A percentile compares a stretch with the other conserved stretches of the same genome.
Conservation (phyloP, 345 rosid species). For the Physaria fendleri region DNA sequence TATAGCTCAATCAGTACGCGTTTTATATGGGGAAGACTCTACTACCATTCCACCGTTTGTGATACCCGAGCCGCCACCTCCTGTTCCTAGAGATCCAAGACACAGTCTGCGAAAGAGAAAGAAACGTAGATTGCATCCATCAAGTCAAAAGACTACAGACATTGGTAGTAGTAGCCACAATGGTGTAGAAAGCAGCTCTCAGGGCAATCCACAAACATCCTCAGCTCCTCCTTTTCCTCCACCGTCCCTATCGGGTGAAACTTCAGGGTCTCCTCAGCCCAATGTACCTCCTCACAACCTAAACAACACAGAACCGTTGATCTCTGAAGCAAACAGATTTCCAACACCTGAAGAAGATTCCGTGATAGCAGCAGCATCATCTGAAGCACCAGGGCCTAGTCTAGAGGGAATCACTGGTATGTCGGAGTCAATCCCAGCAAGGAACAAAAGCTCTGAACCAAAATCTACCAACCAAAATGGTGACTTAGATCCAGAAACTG, state of each 20-base stretch:
- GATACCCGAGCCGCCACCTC: constrained; percentile 80
- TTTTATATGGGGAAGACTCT: constrained; percentile 76
- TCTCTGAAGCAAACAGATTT: too few relatives aligned
- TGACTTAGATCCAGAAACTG: constrained; percentile 25
- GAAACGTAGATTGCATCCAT: constrained; percentile 47
- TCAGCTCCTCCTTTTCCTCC: too few relatives aligned
- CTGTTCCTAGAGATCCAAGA: constrained; percentile 90
- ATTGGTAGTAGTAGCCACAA: constrained; percentile 40
- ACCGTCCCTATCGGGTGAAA: constrained; percentile 31
- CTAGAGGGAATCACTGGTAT: too few relatives aligned
- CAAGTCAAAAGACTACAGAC: constrained; percentile 34
- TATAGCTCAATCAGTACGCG: constrained; percentile 84
- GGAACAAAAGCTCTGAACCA: too few relatives aligned
- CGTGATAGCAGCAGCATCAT: constrained; percentile 48
- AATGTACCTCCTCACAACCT: constrained; percentile 26
- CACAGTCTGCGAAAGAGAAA: constrained; percentile 58
- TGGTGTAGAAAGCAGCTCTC: constrained; percentile 29
- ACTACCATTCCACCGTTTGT: constrained; percentile 91
- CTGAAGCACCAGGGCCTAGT: constrained; percentile 53
- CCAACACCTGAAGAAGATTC: too few relatives aligned
- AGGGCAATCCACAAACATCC: constrained; percentile 36
- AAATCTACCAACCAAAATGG: constrained; percentile 32
- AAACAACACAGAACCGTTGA: constrained; percentile 33
- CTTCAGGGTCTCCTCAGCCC: constrained; percentile 37
- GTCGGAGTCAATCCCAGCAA: too few relatives aligned